Conservation (phyloP, 2,329 filamentous ascomycete genomes). For the Aschersonia sp. region DNA sequence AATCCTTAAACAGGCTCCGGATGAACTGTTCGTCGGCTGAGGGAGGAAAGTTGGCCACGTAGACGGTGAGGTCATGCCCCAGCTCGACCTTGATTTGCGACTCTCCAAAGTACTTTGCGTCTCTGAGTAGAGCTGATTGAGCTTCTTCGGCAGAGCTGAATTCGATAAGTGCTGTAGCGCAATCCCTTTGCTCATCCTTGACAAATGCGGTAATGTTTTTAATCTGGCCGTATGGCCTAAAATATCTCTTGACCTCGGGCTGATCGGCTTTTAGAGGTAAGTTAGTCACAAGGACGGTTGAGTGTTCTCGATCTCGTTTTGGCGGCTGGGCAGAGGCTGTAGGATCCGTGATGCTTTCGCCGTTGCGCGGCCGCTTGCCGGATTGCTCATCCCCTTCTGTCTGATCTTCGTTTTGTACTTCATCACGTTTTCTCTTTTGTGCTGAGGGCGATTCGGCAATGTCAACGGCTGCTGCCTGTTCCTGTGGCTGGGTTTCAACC, state of each 20-base stretch:
- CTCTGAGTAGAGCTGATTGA: slow-evolving; percentile 62
- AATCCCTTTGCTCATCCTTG: slow-evolving; percentile 42
- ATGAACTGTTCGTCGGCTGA: slow-evolving; percentile 58
- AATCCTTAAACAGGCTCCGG: slow-evolving; percentile 52
- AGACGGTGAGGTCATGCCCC: slow-evolving; percentile 69
- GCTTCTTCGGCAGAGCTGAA: slow-evolving; percentile 73
- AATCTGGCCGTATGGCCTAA: slow-evolving; percentile 77
- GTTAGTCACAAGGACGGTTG: slow-evolving; percentile 67
- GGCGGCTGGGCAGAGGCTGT: slow-evolving; percentile 16
- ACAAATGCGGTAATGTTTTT: slow-evolving; percentile 56
- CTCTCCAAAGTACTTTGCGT: slow-evolving; percentile 66
- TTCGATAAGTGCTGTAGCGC: slow-evolving; percentile 65
- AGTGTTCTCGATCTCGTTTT: slow-evolving; percentile 82
- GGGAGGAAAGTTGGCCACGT: slow-evolving; percentile 79
- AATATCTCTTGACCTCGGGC: slow-evolving; percentile 71
- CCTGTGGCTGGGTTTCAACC: background rate
- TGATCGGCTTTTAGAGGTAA: slow-evolving; percentile 57
- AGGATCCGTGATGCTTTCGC: slow-evolving; percentile 15
- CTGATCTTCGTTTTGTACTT: slow-evolving; percentile 27
- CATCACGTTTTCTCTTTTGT: slow-evolving; percentile 63
- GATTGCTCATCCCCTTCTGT: slow-evolving; percentile 23
- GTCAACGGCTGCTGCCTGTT: slow-evolving; percentile 2
- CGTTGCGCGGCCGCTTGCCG: slow-evolving; percentile 53
- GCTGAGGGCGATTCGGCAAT: slow-evolving; percentile 21
- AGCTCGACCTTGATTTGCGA: slow-evolving; percentile 59